Base-by-base conservation (phyloP, 2,329 filamentous ascomycete genomes). In the Penicillium griseofulvum region DNA sequence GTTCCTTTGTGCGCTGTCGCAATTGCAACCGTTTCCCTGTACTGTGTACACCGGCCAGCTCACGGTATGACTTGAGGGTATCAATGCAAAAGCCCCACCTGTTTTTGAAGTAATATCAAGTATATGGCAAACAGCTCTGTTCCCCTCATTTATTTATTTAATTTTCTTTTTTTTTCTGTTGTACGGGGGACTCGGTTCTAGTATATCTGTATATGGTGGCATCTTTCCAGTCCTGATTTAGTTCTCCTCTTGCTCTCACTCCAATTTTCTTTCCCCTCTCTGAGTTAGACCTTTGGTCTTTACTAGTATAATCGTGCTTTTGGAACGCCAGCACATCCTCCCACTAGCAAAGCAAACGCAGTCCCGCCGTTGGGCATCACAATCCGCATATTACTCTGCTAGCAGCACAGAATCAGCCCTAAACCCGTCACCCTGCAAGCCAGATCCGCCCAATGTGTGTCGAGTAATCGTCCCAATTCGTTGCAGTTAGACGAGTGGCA, bases 51-150 rank as follows among this genome's bases (percentile, higher is more conserved):
- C 45, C 37, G 42, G 56, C 55, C 55, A 57, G 53, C 59, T 57
- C 57, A 56, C 43, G 29, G 49, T 54, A 55, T 61, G 59, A 55
- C 54, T 52, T 51, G 43, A 29, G n/a, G 22, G 52, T 50, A 55
- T 59, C 54, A 57, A 60, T 57, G 54, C 46, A 44, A 38, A 58
- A 58, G 56, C 65, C 68, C 70, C 71, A 69, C 70, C 62, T 55
- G 62, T 68, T 68, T 46, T 39, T 16, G 57, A 55, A 34, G 28
- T 56, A 47, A n/a, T n/a, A 62, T 59, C 59, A 50, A 60, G 50
- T 63, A 61, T 61, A 57, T 59, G 51, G 48, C 55, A 54, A 45
- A 38, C 47, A 38, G 31, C 22, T 26, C 51, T 60, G 36, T 56
- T 45, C 42, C 37, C 54, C 39, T 59, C 52, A 56, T 49, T 44